phyloP scores from a whole-genome alignment of 331 rosid genomes.

The Acacia pycnantha region DNA sequence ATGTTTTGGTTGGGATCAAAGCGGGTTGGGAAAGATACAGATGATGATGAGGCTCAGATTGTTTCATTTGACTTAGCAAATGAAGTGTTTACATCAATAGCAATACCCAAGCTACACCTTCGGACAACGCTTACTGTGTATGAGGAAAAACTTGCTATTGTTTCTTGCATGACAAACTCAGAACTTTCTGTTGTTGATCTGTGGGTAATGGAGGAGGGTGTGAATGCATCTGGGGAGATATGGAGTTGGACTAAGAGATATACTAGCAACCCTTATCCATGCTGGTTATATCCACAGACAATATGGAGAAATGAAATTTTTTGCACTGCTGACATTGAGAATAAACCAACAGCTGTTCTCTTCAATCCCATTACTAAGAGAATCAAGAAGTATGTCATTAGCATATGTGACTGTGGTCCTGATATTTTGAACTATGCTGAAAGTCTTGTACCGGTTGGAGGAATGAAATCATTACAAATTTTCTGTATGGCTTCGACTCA shows the following conservation, averaged over 20 bases:
- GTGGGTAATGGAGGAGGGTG: no score
- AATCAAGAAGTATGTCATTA: neutral
- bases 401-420: neutral
- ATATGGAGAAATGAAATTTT: neutral
- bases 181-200: no score
- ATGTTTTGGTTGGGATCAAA: no score
- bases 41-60: no score
- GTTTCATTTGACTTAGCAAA: no score
- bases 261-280: neutral
- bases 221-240: no score
- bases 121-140: no score
- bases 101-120: no score
- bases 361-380: neutral
- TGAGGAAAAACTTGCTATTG: no score
- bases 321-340: neutral
- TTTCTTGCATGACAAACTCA: no score
- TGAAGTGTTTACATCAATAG: no score
- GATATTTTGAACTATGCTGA: neutral
- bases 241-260: neutral
- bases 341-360: neutral
- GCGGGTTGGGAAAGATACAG: no score
- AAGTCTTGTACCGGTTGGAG: neutral
- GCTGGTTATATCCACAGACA: neutral
- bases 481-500: neutral
- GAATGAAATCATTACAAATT: constrained; percentile 7